phyloP scores from a whole-genome alignment of 2,329 filamentous ascomycete genomes.

The Microdochium paspali region DNA sequence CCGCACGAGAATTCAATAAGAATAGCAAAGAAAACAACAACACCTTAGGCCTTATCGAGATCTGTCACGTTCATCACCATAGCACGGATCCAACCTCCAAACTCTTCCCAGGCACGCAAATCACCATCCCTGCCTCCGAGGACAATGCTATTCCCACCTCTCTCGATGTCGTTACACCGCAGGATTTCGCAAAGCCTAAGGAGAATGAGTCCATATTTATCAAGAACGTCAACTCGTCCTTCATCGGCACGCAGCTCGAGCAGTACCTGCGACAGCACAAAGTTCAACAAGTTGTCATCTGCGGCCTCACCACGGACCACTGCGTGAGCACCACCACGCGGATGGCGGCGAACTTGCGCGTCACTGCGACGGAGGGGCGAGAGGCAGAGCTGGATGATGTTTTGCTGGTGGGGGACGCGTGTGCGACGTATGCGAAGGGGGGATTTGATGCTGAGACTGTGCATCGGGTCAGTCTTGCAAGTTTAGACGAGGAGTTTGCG shows the following conservation, averaged over 20 bases:
- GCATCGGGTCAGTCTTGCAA: slow-evolving; percentile 32
- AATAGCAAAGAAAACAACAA: slow-evolving; percentile 3
- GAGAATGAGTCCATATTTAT: slow-evolving; percentile 26
- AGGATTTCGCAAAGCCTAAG: slow-evolving; percentile 13
- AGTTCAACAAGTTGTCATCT: slow-evolving; percentile 27
- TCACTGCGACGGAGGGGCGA: slow-evolving; percentile 23
- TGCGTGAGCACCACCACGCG: slow-evolving; percentile 37
- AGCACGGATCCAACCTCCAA: slow-evolving; percentile 22
- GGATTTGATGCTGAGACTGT: slow-evolving; percentile 33
- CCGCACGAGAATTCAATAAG: slow-evolving; percentile 10
- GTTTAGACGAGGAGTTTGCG: slow-evolving; percentile 34
- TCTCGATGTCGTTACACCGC: slow-evolving; percentile 19
- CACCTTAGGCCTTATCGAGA: slow-evolving; percentile 11
- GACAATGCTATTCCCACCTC: not conserved
- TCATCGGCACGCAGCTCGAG: slow-evolving; percentile 33
- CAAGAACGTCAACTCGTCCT: slow-evolving; percentile 35
- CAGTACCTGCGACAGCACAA: slow-evolving; percentile 18
- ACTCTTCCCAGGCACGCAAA: slow-evolving; percentile 23
- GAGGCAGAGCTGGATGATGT: too few species aligned
- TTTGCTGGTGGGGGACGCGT: slow-evolving; percentile 33
- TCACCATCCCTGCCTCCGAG: not conserved
- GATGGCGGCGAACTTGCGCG: slow-evolving; percentile 35
- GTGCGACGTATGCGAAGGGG: slow-evolving; percentile 31
- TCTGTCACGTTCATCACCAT: slow-evolving; percentile 36
- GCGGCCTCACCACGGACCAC: slow-evolving; percentile 36